A percentile compares a stretch with the other conserved stretches of the same genome.
Evolutionary conservation across 148 eudicot species (phyloP).

Genomic region (Pharnaceum exiguum): DNA sequence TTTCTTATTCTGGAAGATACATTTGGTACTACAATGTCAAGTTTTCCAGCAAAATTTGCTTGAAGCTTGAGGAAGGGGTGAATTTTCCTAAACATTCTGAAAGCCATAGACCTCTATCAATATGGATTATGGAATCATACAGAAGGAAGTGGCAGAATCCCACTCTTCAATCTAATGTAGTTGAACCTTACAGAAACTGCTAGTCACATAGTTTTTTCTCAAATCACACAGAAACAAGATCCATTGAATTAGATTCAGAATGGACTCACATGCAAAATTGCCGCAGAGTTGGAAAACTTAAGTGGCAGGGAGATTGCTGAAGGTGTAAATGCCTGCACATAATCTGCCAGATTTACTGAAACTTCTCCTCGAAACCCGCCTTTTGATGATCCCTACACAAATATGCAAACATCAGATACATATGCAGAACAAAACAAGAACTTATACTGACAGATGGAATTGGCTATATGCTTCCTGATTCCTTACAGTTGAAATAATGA

Average conservation of each 20-base stretch:
- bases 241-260: constrained; percentile 5
- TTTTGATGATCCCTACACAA: constrained; percentile 78
- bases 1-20: too few species aligned
- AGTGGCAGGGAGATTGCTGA: constrained; percentile 62
- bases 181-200: too few species aligned
- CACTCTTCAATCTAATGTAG: too few species aligned
- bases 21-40: too few species aligned
- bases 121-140: too few species aligned
- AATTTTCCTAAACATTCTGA: too few species aligned
- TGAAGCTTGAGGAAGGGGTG: too few species aligned
- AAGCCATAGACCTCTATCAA: too few species aligned
- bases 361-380: constrained; percentile 75
- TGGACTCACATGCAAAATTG: constrained; percentile 64
- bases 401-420: constrained; percentile 4
- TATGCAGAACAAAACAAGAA: constrained; percentile 5
- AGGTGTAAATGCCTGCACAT: constrained; percentile 52
- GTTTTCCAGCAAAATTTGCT: too few species aligned
- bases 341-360: constrained; percentile 67
- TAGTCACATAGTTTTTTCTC: too few species aligned
- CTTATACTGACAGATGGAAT: not conserved
- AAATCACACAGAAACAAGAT: not conserved
- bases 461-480: not conserved
- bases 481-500: constrained; percentile 75
- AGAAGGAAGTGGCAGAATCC: too few species aligned
- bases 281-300: constrained; percentile 44